A percentile compares a stretch with the other conserved stretches of the same genome.
phyloP scores from a whole-genome alignment of 768 basidiomycete genomes.

The Mycena albidolilacea region DNA sequence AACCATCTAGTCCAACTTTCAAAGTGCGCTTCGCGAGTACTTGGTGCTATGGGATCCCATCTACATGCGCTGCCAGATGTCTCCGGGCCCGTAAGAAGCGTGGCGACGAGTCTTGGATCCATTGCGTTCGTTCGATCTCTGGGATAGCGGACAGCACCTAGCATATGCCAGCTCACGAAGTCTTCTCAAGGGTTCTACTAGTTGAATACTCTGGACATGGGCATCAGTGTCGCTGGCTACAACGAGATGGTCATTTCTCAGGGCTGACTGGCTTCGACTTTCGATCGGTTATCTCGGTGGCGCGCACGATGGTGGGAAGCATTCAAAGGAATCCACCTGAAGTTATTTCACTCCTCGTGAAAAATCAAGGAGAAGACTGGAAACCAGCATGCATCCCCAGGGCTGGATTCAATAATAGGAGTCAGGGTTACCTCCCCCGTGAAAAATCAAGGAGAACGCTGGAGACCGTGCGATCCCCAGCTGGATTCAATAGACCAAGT shows the following conservation, averaged over 20 bases:
- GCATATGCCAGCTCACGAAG: not conserved
- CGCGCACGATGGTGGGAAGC: not conserved
- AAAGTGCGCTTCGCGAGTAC: not conserved
- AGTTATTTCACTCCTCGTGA: conserved; percentile 1
- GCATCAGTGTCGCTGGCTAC: conserved; percentile 21
- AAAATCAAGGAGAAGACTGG: not conserved
- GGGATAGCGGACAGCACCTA: conserved; percentile 7
- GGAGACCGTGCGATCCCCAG: conserved; percentile 4
- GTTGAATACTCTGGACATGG: not conserved
- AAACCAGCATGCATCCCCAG: not conserved
- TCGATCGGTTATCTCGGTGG: not conserved
- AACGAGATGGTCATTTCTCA: not conserved
- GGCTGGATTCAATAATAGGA: not conserved
- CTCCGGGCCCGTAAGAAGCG: not conserved
- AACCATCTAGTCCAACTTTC: not conserved
- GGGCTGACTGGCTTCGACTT: not conserved
- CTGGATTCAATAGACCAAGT: not conserved
- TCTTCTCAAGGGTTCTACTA: not conserved
- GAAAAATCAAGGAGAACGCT: conserved; percentile 4
- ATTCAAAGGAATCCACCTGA: not conserved
- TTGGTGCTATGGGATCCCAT: not conserved
- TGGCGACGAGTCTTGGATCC: conserved; percentile 10
- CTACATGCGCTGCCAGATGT: not conserved
- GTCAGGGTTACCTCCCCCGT: not conserved
- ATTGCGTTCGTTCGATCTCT: not conserved